Percentiles rank a stretch among this genome's conserved stretches.
phyloP scores from a whole-genome alignment of 2,329 filamentous ascomycete species.

The Arthrobotrys sphaeroides region DNA sequence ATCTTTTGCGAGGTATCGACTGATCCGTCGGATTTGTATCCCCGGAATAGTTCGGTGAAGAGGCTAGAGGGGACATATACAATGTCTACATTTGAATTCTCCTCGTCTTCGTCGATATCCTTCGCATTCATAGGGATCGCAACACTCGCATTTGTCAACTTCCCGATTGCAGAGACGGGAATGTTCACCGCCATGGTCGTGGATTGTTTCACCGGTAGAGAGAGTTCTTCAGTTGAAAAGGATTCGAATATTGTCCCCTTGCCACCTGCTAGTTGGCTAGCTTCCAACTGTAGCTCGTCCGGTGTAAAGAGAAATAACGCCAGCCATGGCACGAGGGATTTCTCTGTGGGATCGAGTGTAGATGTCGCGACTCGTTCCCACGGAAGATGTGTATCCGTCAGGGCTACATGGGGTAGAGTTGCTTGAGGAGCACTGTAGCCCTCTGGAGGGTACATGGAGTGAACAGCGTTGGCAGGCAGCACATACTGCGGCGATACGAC shows the following conservation, averaged over 20 bases:
- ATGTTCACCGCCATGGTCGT: neutral
- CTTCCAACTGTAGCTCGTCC: constrained; percentile 61
- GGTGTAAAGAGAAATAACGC: constrained; percentile 61
- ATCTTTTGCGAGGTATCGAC: neutral
- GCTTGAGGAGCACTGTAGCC: no score
- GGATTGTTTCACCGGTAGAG: neutral
- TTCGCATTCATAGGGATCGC: neutral
- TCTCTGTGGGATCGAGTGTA: neutral
- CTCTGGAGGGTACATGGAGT: no score
- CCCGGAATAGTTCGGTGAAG: constrained; percentile 58
- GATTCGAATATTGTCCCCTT: no score
- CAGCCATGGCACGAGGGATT: constrained; percentile 62
- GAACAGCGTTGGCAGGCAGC: no score
- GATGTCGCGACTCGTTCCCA: constrained; percentile 61
- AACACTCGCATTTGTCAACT: neutral
- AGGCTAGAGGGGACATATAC: constrained; percentile 16
- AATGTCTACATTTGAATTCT: neutral
- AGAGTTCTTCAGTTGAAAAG: neutral
- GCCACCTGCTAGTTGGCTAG: constrained; percentile 58
- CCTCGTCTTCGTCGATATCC: neutral
- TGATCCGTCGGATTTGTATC: constrained; percentile 15
- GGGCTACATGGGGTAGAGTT: neutral
- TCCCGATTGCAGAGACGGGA: neutral
- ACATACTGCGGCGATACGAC: no score
- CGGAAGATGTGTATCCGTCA: constrained; percentile 62